Evolutionary conservation across 768 basidiomycete species (phyloP).

Genomic region (Hypholoma sublateritium): DNA sequence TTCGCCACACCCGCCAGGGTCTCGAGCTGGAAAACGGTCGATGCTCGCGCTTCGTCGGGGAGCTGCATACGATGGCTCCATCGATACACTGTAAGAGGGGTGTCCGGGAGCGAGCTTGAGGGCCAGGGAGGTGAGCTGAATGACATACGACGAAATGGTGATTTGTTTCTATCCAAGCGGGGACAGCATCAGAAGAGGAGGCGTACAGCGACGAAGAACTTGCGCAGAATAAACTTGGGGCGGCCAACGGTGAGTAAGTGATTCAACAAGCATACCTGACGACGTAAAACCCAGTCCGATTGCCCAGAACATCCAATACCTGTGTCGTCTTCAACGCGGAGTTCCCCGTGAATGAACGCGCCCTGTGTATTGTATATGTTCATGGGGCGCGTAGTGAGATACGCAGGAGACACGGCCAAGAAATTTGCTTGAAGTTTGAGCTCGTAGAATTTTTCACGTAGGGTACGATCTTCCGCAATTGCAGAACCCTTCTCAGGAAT

Average conservation of each 20-base stretch:
- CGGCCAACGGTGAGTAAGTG: slow-evolving; percentile 59
- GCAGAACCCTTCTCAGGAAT: slow-evolving; percentile 37
- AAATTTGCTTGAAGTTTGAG: slow-evolving; percentile 52
- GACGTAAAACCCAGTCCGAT: slow-evolving; percentile 47
- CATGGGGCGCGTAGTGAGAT: slow-evolving; percentile 44
- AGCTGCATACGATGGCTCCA: slow-evolving; percentile 48
- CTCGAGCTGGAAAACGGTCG: slow-evolving; percentile 73
- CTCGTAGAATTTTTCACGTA: slow-evolving; percentile 55
- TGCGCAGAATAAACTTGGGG: slow-evolving; percentile 75
- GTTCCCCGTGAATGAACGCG: slow-evolving; percentile 49
- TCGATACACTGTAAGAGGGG: no score
- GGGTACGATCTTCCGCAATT: slow-evolving; percentile 50
- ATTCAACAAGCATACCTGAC: slow-evolving; percentile 30
- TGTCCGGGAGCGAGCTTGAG: slow-evolving; percentile 63
- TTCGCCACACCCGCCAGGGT: slow-evolving; percentile 84
- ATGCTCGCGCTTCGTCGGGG: slow-evolving; percentile 67
- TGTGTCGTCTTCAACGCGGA: slow-evolving; percentile 49
- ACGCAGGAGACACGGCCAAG: slow-evolving; percentile 49
- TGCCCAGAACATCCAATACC: slow-evolving; percentile 45
- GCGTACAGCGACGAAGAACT: slow-evolving; percentile 84
- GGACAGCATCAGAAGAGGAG: slow-evolving; percentile 8
- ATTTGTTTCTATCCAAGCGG: not conserved
- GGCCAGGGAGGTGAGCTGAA: slow-evolving; percentile 66
- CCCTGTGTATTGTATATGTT: slow-evolving; percentile 41
- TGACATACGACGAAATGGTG: no score